Evolutionary conservation across 2,329 filamentous ascomycete genomes (phyloP).

Genomic region (Arachnomyces sp.): DNA sequence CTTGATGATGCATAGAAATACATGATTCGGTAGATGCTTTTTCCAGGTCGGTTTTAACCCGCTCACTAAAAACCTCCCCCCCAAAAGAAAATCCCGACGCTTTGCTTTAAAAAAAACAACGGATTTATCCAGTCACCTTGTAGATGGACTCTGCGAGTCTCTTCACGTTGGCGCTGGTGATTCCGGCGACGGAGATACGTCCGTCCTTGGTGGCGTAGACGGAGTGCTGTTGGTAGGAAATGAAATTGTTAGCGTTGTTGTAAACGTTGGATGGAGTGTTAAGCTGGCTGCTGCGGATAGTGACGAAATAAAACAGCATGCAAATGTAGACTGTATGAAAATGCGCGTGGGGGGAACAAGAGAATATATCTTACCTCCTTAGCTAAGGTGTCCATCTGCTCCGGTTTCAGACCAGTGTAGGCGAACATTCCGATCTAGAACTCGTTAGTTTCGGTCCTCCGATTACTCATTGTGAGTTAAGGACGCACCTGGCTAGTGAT

Average conservation of each 20-base stretch:
- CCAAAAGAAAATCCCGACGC: not conserved
- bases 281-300: no score
- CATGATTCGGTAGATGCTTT: not conserved
- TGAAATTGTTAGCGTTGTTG: not conserved
- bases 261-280: not conserved
- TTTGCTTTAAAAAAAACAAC: not conserved
- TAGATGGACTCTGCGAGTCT: slow-evolving; percentile 44
- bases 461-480: slow-evolving; percentile 8
- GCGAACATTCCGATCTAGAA: slow-evolving; percentile 93
- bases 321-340: slow-evolving; percentile 1
- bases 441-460: not conserved
- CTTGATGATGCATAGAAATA: not conserved
- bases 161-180: slow-evolving; percentile 44
- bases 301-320: slow-evolving; percentile 3
- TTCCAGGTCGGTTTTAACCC: not conserved
- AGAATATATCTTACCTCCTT: slow-evolving; percentile 57
- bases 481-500: slow-evolving; percentile 70
- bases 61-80: no score
- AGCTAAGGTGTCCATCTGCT: slow-evolving; percentile 85
- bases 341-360: not conserved
- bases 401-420: slow-evolving; percentile 84
- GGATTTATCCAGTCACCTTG: slow-evolving; percentile 42
- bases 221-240: slow-evolving; percentile 54
- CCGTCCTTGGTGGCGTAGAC: slow-evolving; percentile 87
- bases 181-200: slow-evolving; percentile 45